Base-by-base conservation (phyloP, 768 basidiomycete species). In the Suillus occidentalis region DNA sequence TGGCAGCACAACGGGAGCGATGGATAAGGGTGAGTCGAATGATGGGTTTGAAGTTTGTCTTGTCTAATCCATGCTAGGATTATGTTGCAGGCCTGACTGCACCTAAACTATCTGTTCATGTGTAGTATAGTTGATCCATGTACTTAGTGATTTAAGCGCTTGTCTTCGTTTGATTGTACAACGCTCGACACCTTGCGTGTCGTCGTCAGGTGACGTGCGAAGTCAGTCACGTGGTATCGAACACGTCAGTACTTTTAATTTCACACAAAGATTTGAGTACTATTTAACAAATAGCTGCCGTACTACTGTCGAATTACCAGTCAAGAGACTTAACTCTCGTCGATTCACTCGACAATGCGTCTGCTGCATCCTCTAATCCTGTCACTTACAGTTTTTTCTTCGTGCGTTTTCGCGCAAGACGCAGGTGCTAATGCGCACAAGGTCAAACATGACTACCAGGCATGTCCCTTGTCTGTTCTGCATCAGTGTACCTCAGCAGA, bases 71-170 rank as follows among this genome's bases (percentile, higher is more conserved):
- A 64, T 13, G 39, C 45, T 70, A 94, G 93, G 85, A 89, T 63
- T 89, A 94, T 71, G 73, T 94, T 58, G 78, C 86, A 4, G 78
- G 82, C 50, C 73, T 95, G 50, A 81, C 87, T 63, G 89, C 92
- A 0, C 91, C 93, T 10, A 91, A 90, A 72, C 71, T 91, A 42
- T 94, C 92, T 61, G 92, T 94, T 18, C 92, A 95, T 80, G 76
- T 87, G 59, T 79, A 75, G 65, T 61, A 72, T 61, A 73, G 68
- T 45, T 37, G 7, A 53, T 34, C 10, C 52, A 3, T 31, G 28
- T 53, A 53, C 31, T 34, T 18, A 10, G 50, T 31, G 18, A 9
- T 16, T 52, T 16, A 50, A 22, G 47, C 6, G 3, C 45, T 47
- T n/a, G 18, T 31, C 18, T 34, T 31, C 31, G n/a, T 34, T 25